These are phyloP conservation scores for Phycomyces blakesleeanus DNA, from an alignment of 192 early-diverging fungal species.

Conservation along the genomic window DNA sequence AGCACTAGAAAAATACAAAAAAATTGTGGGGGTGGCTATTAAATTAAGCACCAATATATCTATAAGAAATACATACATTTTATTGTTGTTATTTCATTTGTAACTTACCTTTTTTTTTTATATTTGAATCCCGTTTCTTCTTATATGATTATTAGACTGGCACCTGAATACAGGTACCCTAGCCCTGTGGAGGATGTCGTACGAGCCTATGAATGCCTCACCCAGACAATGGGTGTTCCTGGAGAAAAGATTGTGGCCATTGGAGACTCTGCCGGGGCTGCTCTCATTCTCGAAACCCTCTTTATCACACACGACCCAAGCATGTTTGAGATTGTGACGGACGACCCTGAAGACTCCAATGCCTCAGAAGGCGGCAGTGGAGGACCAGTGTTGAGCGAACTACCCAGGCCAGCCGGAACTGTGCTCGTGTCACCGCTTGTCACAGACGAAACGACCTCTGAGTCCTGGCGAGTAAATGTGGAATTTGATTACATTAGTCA, in stretches of 20 bases:
- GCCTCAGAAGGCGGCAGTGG: not conserved
- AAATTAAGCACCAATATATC: too few relatives aligned
- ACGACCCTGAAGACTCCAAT: conserved; percentile 18
- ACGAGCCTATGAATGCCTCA: conserved; percentile 34
- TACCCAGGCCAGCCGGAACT: conserved; percentile 35
- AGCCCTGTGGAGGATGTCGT: conserved; percentile 36
- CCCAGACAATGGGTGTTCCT: conserved; percentile 13
- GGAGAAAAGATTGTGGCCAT: conserved; percentile 27
- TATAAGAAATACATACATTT: too few relatives aligned
- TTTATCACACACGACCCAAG: conserved; percentile 39
- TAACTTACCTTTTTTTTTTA: conserved; percentile 2
- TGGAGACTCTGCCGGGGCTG: conserved; percentile 36
- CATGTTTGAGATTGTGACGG: conserved; percentile 35
- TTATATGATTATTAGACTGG: conserved; percentile 29
- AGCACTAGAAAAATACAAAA: not conserved
- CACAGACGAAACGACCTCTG: conserved; percentile 33
- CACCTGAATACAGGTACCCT: conserved; percentile 36
- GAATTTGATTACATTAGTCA: conserved; percentile 36
- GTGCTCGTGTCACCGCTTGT: conserved; percentile 35
- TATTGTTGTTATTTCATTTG: too few relatives aligned
- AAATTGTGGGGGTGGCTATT: not conserved
- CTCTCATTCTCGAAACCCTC: conserved; percentile 33
- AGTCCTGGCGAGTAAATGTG: conserved; percentile 32
- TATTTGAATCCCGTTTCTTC: not conserved
- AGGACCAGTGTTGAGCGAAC: conserved; percentile 21